Evolutionary conservation across 1,284 basidiomycete species (phyloP).

Genomic region (Mycosarcoma mackinlayi): DNA sequence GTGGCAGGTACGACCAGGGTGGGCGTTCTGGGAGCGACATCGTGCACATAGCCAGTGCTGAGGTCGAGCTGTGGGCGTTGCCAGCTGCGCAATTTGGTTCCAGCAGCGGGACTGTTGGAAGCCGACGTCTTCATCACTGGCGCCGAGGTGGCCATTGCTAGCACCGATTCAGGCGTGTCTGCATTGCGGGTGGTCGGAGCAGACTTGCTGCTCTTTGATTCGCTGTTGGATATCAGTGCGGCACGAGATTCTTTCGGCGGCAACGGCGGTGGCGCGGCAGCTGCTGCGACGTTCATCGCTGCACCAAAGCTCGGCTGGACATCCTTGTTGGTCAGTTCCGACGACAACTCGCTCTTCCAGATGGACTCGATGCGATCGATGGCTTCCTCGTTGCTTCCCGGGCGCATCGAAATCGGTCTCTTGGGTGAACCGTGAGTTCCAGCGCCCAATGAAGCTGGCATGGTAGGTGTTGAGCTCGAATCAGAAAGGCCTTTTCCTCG

Average conservation of each 20-base stretch:
- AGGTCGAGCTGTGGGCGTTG: slow-evolving; percentile 24
- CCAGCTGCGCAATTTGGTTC: slow-evolving; percentile 48
- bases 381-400: slow-evolving; percentile 39
- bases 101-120: slow-evolving; percentile 14
- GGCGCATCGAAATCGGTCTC: slow-evolving; percentile 21
- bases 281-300: slow-evolving; percentile 28
- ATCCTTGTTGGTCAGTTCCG: slow-evolving; percentile 37
- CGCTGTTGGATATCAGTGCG: neutral
- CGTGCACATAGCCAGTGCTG: slow-evolving; percentile 40
- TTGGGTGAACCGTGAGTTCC: slow-evolving; percentile 16
- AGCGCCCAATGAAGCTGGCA: slow-evolving; percentile 10
- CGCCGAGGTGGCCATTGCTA: neutral
- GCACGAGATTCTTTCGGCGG: slow-evolving; percentile 45
- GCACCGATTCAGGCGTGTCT: neutral
- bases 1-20: slow-evolving; percentile 26
- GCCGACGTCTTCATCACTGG: slow-evolving; percentile 6
- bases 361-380: slow-evolving; percentile 49
- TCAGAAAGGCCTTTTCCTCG: slow-evolving; percentile 5
- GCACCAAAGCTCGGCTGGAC: slow-evolving; percentile 39
- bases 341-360: slow-evolving; percentile 56
- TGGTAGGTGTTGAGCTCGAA: slow-evolving; percentile 11
- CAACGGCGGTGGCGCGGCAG: slow-evolving; percentile 42
- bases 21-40: slow-evolving; percentile 31
- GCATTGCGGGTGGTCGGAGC: neutral
- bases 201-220: slow-evolving; percentile 3